These are phyloP conservation scores for Plasmodium malariae DNA, from an alignment of 169 alveolate species.

Conservation along the genomic window DNA sequence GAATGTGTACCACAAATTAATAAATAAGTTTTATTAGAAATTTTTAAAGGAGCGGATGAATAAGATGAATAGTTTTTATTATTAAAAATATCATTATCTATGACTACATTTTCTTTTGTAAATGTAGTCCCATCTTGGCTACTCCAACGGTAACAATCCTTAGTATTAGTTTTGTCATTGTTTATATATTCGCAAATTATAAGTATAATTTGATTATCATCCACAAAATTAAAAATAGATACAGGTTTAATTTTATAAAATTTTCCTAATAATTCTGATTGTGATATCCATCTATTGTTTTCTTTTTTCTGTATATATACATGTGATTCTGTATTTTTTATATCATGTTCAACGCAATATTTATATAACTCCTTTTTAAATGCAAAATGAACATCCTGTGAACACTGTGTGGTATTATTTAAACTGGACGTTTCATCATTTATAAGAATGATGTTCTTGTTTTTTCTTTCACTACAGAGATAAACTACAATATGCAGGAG, in stretches of 20 bases:
- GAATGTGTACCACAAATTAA: slow-evolving; percentile 12
- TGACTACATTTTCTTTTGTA: not conserved
- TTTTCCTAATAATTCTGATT: not conserved
- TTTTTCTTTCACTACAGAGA: no score
- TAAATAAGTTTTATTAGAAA: not conserved
- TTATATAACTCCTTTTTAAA: no score
- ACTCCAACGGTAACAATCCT: not conserved
- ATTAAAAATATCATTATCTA: not conserved
- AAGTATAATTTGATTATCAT: slow-evolving; percentile 1
- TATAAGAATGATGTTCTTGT: no score
- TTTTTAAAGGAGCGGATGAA: not conserved
- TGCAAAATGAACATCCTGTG: no score
- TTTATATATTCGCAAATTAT: slow-evolving; percentile 10
- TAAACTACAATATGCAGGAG: no score
- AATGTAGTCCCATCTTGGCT: not conserved
- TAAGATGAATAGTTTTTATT: not conserved
- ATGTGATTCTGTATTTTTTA: not conserved
- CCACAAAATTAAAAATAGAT: not conserved
- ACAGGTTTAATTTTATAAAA: not conserved
- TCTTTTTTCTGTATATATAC: slow-evolving; percentile 15
- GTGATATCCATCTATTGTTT: not conserved
- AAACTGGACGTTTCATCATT: no score
- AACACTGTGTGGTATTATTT: no score
- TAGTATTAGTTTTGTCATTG: not conserved
- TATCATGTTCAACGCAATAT: no score